Percentiles rank a stretch among this genome's conserved stretches.
These are phyloP conservation scores for Tilletia setariae DNA, from an alignment of 1,284 basidiomycete genomes.

Conservation along the genomic window DNA sequence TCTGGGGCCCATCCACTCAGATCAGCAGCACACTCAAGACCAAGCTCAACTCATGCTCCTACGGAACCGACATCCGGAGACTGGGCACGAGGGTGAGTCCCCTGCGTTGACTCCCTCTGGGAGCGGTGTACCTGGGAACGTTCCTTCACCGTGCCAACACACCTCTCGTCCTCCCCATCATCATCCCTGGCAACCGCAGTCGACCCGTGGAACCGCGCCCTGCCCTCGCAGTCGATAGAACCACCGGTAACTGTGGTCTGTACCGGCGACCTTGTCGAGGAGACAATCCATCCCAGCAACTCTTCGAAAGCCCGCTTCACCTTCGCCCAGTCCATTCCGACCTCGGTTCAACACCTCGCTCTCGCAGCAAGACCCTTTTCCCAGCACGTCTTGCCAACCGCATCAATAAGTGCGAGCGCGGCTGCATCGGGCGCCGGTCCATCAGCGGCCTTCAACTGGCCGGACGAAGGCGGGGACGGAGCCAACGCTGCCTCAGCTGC, in stretches of 20 bases:
- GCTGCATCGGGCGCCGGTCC: slow-evolving; percentile 54
- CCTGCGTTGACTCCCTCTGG: slow-evolving; percentile 91
- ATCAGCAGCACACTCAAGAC: not conserved
- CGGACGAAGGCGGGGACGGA: not conserved
- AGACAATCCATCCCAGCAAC: slow-evolving; percentile 81
- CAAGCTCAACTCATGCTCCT: slow-evolving; percentile 69
- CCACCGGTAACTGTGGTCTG: slow-evolving; percentile 72
- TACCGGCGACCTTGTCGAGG: slow-evolving; percentile 69
- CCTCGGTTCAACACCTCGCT: slow-evolving; percentile 89
- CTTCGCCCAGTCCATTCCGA: slow-evolving; percentile 80
- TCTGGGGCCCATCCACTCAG: slow-evolving; percentile 58
- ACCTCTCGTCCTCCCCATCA: slow-evolving; percentile 49
- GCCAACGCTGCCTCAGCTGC: not conserved
- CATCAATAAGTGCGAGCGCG: slow-evolving; percentile 11
- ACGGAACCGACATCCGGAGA: slow-evolving; percentile 84
- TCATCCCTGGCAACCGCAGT: slow-evolving; percentile 60
- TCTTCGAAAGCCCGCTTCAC: slow-evolving; percentile 92
- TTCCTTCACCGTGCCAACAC: slow-evolving; percentile 85
- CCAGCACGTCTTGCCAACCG: slow-evolving; percentile 19
- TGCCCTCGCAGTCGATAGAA: not conserved
- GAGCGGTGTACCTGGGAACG: slow-evolving; percentile 99
- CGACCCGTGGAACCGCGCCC: slow-evolving; percentile 38
- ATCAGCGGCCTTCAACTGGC: not conserved
- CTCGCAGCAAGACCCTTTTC: slow-evolving; percentile 90
- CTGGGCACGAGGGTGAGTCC: slow-evolving; percentile 91